Evolutionary conservation across 2,329 filamentous ascomycete genomes (phyloP).

Genomic region (Xylaria sp.): DNA sequence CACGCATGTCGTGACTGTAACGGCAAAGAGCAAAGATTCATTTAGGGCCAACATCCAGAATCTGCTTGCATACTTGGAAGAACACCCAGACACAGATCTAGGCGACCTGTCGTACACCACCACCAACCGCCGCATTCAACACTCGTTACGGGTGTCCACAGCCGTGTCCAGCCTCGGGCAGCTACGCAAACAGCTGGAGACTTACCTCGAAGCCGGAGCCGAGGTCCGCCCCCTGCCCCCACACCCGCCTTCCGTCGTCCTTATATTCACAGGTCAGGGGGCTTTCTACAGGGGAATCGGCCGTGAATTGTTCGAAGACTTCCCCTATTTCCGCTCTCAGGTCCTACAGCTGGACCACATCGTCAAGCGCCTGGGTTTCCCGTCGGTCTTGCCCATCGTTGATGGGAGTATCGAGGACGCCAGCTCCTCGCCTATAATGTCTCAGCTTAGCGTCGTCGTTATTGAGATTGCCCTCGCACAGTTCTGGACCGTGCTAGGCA

Average conservation of each 20-base stretch:
- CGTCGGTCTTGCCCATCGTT: conserved; percentile 49
- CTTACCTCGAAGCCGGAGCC: conserved; percentile 42
- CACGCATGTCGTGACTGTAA: conserved; percentile 57
- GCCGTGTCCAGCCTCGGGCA: conserved; percentile 41
- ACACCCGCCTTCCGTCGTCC: conserved; percentile 40
- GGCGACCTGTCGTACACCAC: conserved; percentile 65
- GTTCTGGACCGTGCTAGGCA: conserved; percentile 54
- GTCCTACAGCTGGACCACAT: conserved; percentile 58
- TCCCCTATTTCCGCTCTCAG: conserved; percentile 36
- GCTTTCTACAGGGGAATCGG: conserved; percentile 23
- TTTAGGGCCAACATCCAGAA: conserved; percentile 57
- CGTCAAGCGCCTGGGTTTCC: conserved; percentile 49
- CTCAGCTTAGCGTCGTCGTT: conserved; percentile 52
- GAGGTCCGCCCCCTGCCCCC: conserved; percentile 41
- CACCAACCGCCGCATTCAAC: conserved; percentile 63
- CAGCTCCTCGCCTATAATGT: conserved; percentile 45
- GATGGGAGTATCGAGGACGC: conserved; percentile 33
- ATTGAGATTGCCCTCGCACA: conserved; percentile 56
- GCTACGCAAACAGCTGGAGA: conserved; percentile 40
- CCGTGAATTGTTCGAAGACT: conserved; percentile 9
- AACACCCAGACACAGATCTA: conserved; percentile 51
- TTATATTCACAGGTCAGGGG: conserved; percentile 32
- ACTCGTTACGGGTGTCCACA: conserved; percentile 53
- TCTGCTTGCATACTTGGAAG: conserved; percentile 53
- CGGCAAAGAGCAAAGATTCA: conserved; percentile 52